A percentile compares a stretch with the other conserved stretches of the same genome.
Conservation (phyloP, 2,329 filamentous ascomycete genomes). For the Nemania serpens region DNA sequence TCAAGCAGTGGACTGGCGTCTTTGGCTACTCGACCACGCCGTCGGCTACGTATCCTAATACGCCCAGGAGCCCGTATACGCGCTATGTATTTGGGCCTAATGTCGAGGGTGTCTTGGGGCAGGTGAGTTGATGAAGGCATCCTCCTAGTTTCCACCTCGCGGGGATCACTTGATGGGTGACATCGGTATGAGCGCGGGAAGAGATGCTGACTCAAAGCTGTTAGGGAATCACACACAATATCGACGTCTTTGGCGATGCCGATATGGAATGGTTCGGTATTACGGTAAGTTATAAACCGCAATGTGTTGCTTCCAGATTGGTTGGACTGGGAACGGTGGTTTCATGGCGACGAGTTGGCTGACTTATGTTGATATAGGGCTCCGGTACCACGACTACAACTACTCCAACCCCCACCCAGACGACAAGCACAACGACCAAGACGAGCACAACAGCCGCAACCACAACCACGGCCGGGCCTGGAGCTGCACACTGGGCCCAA, state of each 20-base stretch:
- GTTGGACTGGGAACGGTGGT: no score
- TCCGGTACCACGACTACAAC: slow-evolving; percentile 20
- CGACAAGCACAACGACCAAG: not conserved
- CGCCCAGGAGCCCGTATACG: slow-evolving; percentile 27
- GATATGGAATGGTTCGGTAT: slow-evolving; percentile 35
- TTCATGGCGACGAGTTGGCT: not conserved
- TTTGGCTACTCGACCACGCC: slow-evolving; percentile 38
- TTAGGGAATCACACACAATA: slow-evolving; percentile 30
- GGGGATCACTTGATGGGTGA: not conserved
- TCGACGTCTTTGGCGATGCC: slow-evolving; percentile 30
- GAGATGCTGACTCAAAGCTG: not conserved
- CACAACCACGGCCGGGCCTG: slow-evolving; percentile 10
- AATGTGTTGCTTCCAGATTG: no score
- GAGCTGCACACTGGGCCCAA: slow-evolving; percentile 15
- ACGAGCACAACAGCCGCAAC: slow-evolving; percentile 9
- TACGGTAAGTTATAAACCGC: slow-evolving; percentile 11
- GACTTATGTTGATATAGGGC: not conserved
- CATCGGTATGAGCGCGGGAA: not conserved
- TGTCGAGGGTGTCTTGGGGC: slow-evolving; percentile 32
- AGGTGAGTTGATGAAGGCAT: slow-evolving; percentile 15
- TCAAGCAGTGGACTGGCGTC: slow-evolving; percentile 47
- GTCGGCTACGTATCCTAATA: slow-evolving; percentile 21
- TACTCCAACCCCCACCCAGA: slow-evolving; percentile 4
- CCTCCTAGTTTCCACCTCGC: not conserved
- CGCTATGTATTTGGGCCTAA: slow-evolving; percentile 32